phyloP scores from a whole-genome alignment of 2,329 filamentous ascomycete species.

The Phialophora chinensis region DNA sequence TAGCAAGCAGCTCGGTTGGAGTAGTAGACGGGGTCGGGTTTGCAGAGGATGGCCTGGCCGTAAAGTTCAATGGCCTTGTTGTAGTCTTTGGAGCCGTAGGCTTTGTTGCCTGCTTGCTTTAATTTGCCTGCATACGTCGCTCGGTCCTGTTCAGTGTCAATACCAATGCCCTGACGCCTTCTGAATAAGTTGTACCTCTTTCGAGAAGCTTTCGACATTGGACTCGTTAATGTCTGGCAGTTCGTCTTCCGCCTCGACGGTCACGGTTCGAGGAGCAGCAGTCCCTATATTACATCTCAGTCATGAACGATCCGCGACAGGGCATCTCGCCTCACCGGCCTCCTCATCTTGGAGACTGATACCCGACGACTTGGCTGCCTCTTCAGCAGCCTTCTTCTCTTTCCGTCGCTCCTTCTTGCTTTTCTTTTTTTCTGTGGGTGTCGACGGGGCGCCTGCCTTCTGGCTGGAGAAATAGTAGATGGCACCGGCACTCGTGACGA shows the following conservation, averaged over 20 bases:
- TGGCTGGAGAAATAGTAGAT: conserved; percentile 82
- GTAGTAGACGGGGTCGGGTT: conserved; percentile 96
- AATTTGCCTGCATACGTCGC: conserved; percentile 88
- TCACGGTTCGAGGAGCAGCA: conserved; percentile 34
- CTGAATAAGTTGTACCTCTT: conserved; percentile 48
- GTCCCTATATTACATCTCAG: conserved; percentile 25
- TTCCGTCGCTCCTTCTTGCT: conserved; percentile 90
- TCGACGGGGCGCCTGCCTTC: conserved; percentile 45
- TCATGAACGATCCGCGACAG: background rate
- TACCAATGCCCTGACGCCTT: conserved; percentile 3
- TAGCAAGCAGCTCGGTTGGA: conserved; percentile 98
- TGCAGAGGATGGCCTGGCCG: conserved; percentile 94
- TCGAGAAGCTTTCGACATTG: conserved; percentile 54
- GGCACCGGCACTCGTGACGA: conserved; percentile 87
- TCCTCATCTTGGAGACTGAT: conserved; percentile 44
- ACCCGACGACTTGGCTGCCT: conserved; percentile 52
- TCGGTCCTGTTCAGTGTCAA: conserved; percentile 63
- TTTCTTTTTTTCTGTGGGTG: conserved; percentile 66
- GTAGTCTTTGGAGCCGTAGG: conserved; percentile 93
- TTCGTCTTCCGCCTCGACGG: conserved; percentile 61
- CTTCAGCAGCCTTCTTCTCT: conserved; percentile 73
- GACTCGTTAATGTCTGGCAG: conserved; percentile 68
- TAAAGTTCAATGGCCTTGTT: conserved; percentile 93
- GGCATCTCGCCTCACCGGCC: conserved; percentile 40
- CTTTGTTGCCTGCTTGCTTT: conserved; percentile 95